These are phyloP conservation scores for Dorcoceras hygrometricum DNA, from an alignment of 257 asterid genomes.

Conservation along the genomic window DNA sequence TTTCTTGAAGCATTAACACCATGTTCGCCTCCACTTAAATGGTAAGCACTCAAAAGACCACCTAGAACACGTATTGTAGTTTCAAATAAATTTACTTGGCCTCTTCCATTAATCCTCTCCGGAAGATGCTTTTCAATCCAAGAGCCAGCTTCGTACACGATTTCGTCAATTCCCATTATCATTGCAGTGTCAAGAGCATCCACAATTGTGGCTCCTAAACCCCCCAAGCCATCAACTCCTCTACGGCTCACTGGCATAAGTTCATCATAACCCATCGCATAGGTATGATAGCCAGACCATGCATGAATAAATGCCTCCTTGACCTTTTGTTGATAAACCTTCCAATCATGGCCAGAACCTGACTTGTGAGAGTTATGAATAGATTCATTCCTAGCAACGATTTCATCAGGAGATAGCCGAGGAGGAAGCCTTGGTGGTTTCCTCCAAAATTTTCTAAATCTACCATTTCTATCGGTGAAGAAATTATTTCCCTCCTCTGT, in stretches of 20 bases:
- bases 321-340: slow-evolving; percentile 63
- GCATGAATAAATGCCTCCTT: slow-evolving; percentile 87
- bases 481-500: slow-evolving; percentile 45
- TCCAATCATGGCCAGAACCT: slow-evolving; percentile 54
- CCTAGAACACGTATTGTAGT: slow-evolving; percentile 89
- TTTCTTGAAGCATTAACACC: slow-evolving; percentile 41
- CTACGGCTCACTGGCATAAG: slow-evolving; percentile 86
- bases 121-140: slow-evolving; percentile 82
- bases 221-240: slow-evolving; percentile 87
- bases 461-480: slow-evolving; percentile 44
- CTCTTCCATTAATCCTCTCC: slow-evolving; percentile 61
- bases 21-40: slow-evolving; percentile 68
- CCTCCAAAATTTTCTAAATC: slow-evolving; percentile 64
- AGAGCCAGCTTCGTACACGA: slow-evolving; percentile 75
- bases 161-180: slow-evolving; percentile 84
- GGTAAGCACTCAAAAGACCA: slow-evolving; percentile 96
- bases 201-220: slow-evolving; percentile 89
- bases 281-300: slow-evolving; percentile 78
- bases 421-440: slow-evolving; percentile 90
- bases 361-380: slow-evolving; percentile 31
- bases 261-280: slow-evolving; percentile 92
- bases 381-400: slow-evolving; percentile 44
- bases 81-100: slow-evolving; percentile 92
- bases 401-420: slow-evolving; percentile 81
- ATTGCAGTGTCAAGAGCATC: slow-evolving; percentile 96